Conservation (phyloP, 345 rosid species). For the Cardamine occulta region DNA sequence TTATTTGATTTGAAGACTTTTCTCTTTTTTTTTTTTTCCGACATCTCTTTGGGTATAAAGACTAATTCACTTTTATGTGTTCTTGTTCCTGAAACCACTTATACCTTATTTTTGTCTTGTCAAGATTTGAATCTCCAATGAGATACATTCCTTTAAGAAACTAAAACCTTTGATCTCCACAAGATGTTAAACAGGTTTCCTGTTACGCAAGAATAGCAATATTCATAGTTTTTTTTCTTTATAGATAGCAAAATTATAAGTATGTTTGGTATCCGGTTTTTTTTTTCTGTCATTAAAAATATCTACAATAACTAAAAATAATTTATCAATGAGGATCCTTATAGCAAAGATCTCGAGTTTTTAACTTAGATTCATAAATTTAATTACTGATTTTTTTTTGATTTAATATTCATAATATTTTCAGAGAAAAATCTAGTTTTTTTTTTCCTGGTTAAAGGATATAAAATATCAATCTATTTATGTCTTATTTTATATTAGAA, state of each 20-base stretch:
- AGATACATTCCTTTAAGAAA: background rate
- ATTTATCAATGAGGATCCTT: no score
- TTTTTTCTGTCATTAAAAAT: background rate
- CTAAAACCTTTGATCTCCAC: constrained; percentile 7
- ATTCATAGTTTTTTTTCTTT: background rate
- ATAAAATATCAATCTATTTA: no score
- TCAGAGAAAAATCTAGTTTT: no score
- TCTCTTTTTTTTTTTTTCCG: no score
- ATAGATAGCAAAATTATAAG: background rate
- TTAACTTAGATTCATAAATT: no score
- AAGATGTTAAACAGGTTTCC: background rate
- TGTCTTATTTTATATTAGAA: no score
- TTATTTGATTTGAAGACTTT: background rate
- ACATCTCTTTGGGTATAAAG: constrained; percentile 19
- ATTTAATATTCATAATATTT: no score
- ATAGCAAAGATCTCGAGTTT: no score
- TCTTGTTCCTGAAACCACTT: constrained; percentile 22
- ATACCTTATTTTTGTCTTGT: constrained; percentile 26
- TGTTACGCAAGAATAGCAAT: background rate
- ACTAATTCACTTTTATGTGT: constrained; percentile 36
- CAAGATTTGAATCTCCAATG: constrained; percentile 24
- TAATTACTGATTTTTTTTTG: no score
- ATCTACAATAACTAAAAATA: no score
- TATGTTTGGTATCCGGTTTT: background rate
- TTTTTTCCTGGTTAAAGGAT: no score